Percentiles rank a stretch among this genome's conserved stretches.
Conservation (phyloP, 1,284 basidiomycete genomes). For the Rhodotorula sp. region DNA sequence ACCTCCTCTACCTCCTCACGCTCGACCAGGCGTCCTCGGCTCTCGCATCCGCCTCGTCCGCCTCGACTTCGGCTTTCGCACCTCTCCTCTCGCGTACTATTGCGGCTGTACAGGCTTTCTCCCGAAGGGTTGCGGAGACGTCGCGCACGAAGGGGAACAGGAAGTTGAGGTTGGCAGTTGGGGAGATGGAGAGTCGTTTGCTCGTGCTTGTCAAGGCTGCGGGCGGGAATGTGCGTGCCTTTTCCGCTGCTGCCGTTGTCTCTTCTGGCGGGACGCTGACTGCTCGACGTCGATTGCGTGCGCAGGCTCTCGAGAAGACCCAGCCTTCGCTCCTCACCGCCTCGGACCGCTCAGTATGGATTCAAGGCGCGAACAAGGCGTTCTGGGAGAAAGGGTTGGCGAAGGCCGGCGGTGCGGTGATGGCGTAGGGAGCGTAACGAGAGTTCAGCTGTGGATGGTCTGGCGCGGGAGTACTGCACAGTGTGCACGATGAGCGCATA, state of each 20-base stretch:
- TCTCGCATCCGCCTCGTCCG: background rate
- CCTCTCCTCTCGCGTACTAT: constrained; percentile 1
- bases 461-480: too few relatives aligned
- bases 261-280: background rate
- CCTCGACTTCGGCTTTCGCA: background rate
- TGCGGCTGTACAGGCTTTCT: constrained; percentile 6
- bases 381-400: constrained; percentile 16
- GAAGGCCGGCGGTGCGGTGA: background rate
- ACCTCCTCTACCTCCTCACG: constrained; percentile 27
- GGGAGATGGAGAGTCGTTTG: constrained; percentile 31
- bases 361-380: constrained; percentile 26
- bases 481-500: too few relatives aligned
- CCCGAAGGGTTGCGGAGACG: background rate
- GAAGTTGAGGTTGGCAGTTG: constrained; percentile 20
- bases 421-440: too few relatives aligned
- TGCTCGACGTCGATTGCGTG: too few relatives aligned
- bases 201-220: constrained; percentile 20
- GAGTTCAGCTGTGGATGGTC: too few relatives aligned
- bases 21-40: background rate
- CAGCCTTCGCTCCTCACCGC: constrained; percentile 29
- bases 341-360: constrained; percentile 31
- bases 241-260: background rate
- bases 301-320: constrained; percentile 18
- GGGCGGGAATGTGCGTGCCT: background rate
- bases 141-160: background rate